Evolutionary conservation across 202 grass and related monocot genomes (phyloP).

Genomic region (Thinopyrum obtusiflorum): DNA sequence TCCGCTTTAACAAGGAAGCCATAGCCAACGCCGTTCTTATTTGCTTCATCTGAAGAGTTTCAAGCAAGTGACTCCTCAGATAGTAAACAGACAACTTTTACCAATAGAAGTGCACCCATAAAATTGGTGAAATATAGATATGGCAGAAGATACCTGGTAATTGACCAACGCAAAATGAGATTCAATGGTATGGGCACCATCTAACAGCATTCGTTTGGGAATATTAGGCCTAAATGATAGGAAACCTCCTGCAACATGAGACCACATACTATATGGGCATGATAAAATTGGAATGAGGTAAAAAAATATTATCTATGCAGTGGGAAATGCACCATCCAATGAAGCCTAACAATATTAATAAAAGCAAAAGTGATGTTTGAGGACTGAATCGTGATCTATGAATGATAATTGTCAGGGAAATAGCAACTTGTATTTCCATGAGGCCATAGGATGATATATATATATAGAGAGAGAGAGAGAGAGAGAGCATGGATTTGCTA

Average conservation of each 20-base stretch:
- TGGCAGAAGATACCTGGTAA: constrained; percentile 65
- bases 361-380: background rate
- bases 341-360: background rate
- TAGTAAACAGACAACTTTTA: background rate
- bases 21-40: constrained; percentile 85
- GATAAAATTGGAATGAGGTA: constrained; percentile 1
- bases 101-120: background rate
- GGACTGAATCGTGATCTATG: background rate
- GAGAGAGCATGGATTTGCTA: too few species aligned
- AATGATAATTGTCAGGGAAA: background rate
- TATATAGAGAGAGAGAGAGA: too few species aligned
- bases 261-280: constrained; percentile 25
- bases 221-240: constrained; percentile 89
- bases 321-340: constrained; percentile 12
- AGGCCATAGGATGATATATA: too few species aligned
- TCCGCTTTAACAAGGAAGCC: constrained; percentile 74
- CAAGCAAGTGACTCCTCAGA: constrained; percentile 38
- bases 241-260: constrained; percentile 67
- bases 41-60: constrained; percentile 83
- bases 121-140: constrained; percentile 21
- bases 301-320: background rate
- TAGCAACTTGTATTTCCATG: too few species aligned
- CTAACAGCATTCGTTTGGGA: constrained; percentile 79
- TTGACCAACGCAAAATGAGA: constrained; percentile 90
- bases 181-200: constrained; percentile 73